Evolutionary conservation across 495 filamentous ascomycete genomes (phyloP), one percentile per base, ranked within the genome.

Genomic region (Rusavskia elegans): DNA sequence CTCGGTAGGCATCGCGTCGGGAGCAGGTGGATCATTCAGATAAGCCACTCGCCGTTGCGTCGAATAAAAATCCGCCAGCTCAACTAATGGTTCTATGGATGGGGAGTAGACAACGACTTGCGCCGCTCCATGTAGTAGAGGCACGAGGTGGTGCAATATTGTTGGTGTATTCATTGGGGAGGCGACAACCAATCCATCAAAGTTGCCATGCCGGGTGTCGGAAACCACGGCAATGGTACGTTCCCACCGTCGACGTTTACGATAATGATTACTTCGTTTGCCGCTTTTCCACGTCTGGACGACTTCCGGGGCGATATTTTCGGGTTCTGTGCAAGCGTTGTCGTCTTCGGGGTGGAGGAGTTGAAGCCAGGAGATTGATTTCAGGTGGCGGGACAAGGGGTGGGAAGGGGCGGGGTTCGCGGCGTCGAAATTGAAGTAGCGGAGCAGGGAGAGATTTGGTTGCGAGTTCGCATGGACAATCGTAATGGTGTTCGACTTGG

Each of bases 311-410:
- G 80, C 55, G 7, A 80, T 64, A 0, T 58, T 53, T 2, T 78
- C 67, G 0, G 83, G 76, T 25, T 83, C 77, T 9, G 71, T 60
- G 60, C 89, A 89, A 11, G 82, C 78, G 5, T 72, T 72, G 64
- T 97, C 92, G 0, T 72, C 61, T 27, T 73, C 63, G 0, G 92
- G 92, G 39, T 83, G 72, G 19, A 94, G 65, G 17, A 98, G 75
- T 67, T 95, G 89, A 1, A 98, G 75, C 88, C 89, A 97, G 40
- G 85, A 87, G 38, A 95, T 68, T 0, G 80, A 78, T 62, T 87
- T 84, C 23, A 98, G 80, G 63, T 90, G 83, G 17, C 75, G 80
- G 66, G 80, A 72, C 5, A 98, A 77, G 0, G 92, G 92, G 51
- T 98, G 93, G 0, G 71, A 64, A 49, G 80, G 73, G 42, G 75